Percentiles rank a stretch among this genome's conserved stretches.
Evolutionary conservation across 176 grass and related monocot species (phyloP).

Genomic region (Hsuehochloa calcarea): DNA sequence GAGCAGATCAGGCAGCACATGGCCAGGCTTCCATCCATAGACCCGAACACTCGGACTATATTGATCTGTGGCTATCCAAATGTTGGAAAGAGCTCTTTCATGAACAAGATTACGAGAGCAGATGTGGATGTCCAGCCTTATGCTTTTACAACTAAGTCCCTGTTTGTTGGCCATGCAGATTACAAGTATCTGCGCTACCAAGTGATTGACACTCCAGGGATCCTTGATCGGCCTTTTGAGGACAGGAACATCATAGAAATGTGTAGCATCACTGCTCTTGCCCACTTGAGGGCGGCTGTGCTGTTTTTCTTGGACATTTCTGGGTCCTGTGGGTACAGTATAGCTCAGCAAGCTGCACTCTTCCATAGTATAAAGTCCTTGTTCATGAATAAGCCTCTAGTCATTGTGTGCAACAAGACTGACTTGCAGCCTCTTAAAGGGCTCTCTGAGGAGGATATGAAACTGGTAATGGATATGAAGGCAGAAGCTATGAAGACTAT

Average conservation of each 20-base stretch:
- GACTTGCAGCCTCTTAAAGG: constrained; percentile 69
- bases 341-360: constrained; percentile 70
- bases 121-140: constrained; percentile 77
- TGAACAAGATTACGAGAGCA: constrained; percentile 78
- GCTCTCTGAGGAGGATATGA: constrained; percentile 69
- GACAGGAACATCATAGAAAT: constrained; percentile 62
- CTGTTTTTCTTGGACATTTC: constrained; percentile 72
- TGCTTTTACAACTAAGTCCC: constrained; percentile 58
- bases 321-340: constrained; percentile 76
- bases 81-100: constrained; percentile 62
- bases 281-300: constrained; percentile 57
- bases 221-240: constrained; percentile 68
- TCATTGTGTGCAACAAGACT: constrained; percentile 80
- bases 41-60: constrained; percentile 64
- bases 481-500: constrained; percentile 59
- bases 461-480: constrained; percentile 63
- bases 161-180: constrained; percentile 76
- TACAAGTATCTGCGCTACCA: constrained; percentile 83
- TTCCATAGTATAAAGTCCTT: constrained; percentile 83
- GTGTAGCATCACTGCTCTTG: constrained; percentile 61
- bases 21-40: constrained; percentile 75
- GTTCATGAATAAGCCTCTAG: constrained; percentile 77
- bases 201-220: constrained; percentile 83
- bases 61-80: constrained; percentile 65
- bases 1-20: constrained; percentile 76